phyloP scores from a whole-genome alignment of 2,329 filamentous ascomycete genomes.

The Lecanoromycetidae sp. region DNA sequence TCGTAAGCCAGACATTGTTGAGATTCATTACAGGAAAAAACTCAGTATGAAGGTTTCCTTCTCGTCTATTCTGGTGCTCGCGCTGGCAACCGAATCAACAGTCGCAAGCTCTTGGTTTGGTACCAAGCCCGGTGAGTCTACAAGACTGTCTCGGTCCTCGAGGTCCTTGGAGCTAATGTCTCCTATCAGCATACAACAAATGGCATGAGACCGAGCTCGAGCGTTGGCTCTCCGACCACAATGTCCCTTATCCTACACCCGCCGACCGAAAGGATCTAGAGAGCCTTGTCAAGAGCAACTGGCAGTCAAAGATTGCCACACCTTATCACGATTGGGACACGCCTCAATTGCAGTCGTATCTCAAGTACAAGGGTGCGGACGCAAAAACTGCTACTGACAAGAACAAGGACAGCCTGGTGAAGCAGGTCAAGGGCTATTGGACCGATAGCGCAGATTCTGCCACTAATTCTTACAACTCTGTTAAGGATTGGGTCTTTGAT shows the following conservation, averaged over 20 bases:
- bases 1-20: not conserved
- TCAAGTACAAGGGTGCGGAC: slow-evolving; percentile 59
- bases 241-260: slow-evolving; percentile 78
- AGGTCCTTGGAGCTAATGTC: slow-evolving; percentile 16
- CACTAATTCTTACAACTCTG: slow-evolving; percentile 55
- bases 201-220: slow-evolving; percentile 98
- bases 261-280: slow-evolving; percentile 93
- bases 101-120: slow-evolving; percentile 71
- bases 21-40: not conserved
- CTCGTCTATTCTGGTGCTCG: slow-evolving; percentile 55
- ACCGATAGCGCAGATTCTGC: slow-evolving; percentile 68
- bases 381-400: slow-evolving; percentile 53
- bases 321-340: slow-evolving; percentile 71
- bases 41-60: slow-evolving; percentile 61
- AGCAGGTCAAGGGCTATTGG: slow-evolving; percentile 61
- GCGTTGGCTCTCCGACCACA: slow-evolving; percentile 87
- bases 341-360: slow-evolving; percentile 53
- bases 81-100: slow-evolving; percentile 57
- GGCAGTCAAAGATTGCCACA: slow-evolving; percentile 62
- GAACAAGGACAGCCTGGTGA: slow-evolving; percentile 55
- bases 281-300: slow-evolving; percentile 76
- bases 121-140: slow-evolving; percentile 36
- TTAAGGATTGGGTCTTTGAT: slow-evolving; percentile 89
- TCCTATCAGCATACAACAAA: slow-evolving; percentile 74
- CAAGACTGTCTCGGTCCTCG: not conserved